Percentiles rank a stretch among this genome's conserved stretches.
Conservation (phyloP, 2,329 filamentous ascomycete species). For the Chlorencoelia australis region DNA sequence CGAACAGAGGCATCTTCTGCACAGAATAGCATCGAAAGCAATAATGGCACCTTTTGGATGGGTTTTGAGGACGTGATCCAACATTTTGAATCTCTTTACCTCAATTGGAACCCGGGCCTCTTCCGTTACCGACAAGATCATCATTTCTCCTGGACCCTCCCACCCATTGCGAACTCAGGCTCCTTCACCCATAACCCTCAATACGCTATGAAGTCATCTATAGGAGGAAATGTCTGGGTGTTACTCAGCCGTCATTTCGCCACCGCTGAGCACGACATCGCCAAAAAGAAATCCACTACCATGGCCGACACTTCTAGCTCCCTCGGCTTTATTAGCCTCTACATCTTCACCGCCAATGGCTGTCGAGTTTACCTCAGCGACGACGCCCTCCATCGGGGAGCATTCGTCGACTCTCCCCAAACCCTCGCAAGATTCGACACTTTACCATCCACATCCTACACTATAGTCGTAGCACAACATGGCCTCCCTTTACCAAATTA, state of each 20-base stretch:
- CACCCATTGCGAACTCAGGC: conserved; percentile 36
- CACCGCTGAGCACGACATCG: conserved; percentile 51
- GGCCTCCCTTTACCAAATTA: conserved; percentile 63
- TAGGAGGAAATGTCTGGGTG: conserved; percentile 64
- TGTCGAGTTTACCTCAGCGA: conserved; percentile 66
- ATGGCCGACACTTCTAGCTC: conserved; percentile 25
- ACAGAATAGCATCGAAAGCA: conserved; percentile 17
- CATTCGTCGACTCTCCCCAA: conserved; percentile 91
- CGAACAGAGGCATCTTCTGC: conserved; percentile 18
- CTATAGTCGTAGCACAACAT: conserved; percentile 67
- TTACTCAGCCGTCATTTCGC: conserved; percentile 80
- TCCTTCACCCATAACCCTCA: conserved; percentile 58
- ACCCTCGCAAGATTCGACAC: conserved; percentile 69
- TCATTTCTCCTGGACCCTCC: conserved; percentile 74
- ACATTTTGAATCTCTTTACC: conserved; percentile 89
- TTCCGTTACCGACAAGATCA: conserved; percentile 78
- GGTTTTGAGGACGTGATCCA: conserved; percentile 77
- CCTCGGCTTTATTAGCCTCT: conserved; percentile 77
- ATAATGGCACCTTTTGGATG: conserved; percentile 88
- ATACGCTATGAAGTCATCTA: conserved; percentile 54
- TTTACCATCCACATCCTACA: conserved; percentile 36
- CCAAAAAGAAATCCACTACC: conserved; percentile 32
- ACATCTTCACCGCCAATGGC: conserved; percentile 64
- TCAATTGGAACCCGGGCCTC: conserved; percentile 90
- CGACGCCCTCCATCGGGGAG: conserved; percentile 59